Conservation (phyloP, 2,329 filamentous ascomycete species). For the Juglanconis sp. region DNA sequence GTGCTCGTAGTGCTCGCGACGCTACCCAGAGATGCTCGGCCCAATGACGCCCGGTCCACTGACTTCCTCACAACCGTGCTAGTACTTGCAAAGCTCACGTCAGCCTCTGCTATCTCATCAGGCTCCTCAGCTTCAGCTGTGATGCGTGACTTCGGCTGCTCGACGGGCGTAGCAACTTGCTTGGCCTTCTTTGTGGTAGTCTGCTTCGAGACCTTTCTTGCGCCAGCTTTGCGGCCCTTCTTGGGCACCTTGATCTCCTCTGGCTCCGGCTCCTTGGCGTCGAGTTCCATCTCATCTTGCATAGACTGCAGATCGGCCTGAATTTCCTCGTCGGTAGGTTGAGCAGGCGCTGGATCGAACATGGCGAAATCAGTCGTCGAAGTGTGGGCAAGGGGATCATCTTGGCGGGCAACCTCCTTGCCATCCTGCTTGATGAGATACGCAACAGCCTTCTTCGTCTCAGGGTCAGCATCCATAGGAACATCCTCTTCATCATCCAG, state of each 20-base stretch:
- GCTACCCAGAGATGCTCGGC: conserved; percentile 1
- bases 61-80: conserved; percentile 40
- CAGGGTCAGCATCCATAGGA: conserved; percentile 40
- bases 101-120: conserved; percentile 31
- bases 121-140: conserved; percentile 22
- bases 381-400: conserved; percentile 23
- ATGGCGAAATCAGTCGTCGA: conserved; percentile 42
- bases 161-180: conserved; percentile 20
- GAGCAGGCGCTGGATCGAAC: conserved; percentile 47
- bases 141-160: conserved; percentile 22
- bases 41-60: conserved; percentile 3
- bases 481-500: conserved; percentile 51
- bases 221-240: conserved; percentile 51
- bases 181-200: conserved; percentile 41
- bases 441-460: conserved; percentile 34
- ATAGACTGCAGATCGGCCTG: conserved; percentile 50
- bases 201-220: conserved; percentile 51
- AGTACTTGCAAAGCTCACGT: conserved; percentile 40
- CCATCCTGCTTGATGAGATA: conserved; percentile 27
- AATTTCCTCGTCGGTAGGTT: conserved; percentile 45
- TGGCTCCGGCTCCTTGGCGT: conserved; percentile 25
- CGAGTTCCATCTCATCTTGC: conserved; percentile 45
- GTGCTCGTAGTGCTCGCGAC: conserved; percentile 1
- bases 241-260: conserved; percentile 44
- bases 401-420: conserved; percentile 22